Evolutionary conservation across 139 green algal genomes (phyloP), one percentile per base, ranked within the genome.

Genomic region (Chlorella sp.): DNA sequence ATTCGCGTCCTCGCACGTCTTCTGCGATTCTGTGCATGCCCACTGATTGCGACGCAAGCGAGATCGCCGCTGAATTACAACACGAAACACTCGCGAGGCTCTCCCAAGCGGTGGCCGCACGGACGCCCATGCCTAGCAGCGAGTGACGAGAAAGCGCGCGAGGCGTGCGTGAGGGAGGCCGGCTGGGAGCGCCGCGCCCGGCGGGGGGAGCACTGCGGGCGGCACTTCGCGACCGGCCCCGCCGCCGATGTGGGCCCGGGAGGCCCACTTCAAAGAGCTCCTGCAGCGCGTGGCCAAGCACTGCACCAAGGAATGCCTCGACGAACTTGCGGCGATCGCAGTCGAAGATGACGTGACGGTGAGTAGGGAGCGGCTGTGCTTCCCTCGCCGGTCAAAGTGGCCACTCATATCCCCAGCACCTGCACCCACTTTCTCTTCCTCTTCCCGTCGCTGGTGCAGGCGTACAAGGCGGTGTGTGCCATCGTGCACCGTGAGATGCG

Each of bases 401-500:
- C n/a, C n/a, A n/a, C n/a, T n/a, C n/a, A n/a, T n/a, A n/a, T n/a
- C n/a, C n/a, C 23, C 5, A 23, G 6, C 29, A 27, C 6, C 59
- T 66, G 59, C 9, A 38, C 45, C 8, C 8, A 6, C 46, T 40
- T 45, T 29, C 27, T 65, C 25, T 59, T 40, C 42, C 27, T 65
- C 25, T 59, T 40, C 19, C 38, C 38, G 15, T 3, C 11, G 31
- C 12, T 46, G 27, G 1, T 71, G 77, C 79, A 89, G 84, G 82
- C 77, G 46, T 89, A 89, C 67, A 89, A 89, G 71, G 69, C 78
- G 19, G 84, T 90, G 25, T 79, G 76, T 25, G 68, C 71, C 3
- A 67, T 90, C 40, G 42, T 89, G 17, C 45, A 84, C 38, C 79
- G 79, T 33, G 77, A 89, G 74, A 51, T 89, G 64, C 67, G 74